Conservation (phyloP, 2,329 filamentous ascomycete genomes). For the Arachnomyces sp. region DNA sequence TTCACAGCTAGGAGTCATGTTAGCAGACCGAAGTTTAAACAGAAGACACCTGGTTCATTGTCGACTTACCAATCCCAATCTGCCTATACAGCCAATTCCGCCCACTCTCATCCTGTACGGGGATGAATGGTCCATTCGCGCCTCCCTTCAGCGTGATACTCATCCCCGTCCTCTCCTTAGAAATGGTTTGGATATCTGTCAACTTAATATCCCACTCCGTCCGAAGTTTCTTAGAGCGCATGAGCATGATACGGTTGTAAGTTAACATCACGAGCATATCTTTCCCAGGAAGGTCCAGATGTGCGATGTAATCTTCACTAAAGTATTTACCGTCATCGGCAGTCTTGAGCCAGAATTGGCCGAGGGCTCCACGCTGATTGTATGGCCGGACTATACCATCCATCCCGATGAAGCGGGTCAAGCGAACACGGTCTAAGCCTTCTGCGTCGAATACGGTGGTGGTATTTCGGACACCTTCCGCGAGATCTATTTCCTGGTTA, state of each 20-base stretch:
- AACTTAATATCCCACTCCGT: constrained; percentile 95
- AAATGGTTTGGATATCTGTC: constrained; percentile 93
- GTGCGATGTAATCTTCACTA: constrained; percentile 93
- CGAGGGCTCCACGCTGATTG: constrained; percentile 86
- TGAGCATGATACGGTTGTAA: constrained; percentile 77
- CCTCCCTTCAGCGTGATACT: constrained; percentile 82
- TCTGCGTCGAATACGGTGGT: constrained; percentile 96
- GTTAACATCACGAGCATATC: constrained; percentile 88
- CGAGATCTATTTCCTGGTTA: constrained; percentile 51
- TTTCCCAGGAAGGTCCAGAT: constrained; percentile 80
- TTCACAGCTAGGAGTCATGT: constrained; percentile 44
- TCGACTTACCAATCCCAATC: constrained; percentile 48
- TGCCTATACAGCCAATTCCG: constrained; percentile 60
- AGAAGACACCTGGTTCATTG: neutral
- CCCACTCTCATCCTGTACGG: constrained; percentile 76
- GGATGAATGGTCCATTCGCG: constrained; percentile 88
- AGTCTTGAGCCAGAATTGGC: constrained; percentile 98
- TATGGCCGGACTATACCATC: constrained; percentile 94
- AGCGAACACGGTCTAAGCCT: constrained; percentile 87
- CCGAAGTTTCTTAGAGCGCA: constrained; percentile 73
- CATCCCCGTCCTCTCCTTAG: constrained; percentile 90
- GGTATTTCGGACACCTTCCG: constrained; percentile 95
- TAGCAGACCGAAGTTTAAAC: constrained; percentile 9
- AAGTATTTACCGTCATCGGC: constrained; percentile 97
- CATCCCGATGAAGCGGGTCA: constrained; percentile 81